These are phyloP conservation scores for Tetracladium marchalianum DNA, from an alignment of 495 filamentous ascomycete species.

Conservation along the genomic window DNA sequence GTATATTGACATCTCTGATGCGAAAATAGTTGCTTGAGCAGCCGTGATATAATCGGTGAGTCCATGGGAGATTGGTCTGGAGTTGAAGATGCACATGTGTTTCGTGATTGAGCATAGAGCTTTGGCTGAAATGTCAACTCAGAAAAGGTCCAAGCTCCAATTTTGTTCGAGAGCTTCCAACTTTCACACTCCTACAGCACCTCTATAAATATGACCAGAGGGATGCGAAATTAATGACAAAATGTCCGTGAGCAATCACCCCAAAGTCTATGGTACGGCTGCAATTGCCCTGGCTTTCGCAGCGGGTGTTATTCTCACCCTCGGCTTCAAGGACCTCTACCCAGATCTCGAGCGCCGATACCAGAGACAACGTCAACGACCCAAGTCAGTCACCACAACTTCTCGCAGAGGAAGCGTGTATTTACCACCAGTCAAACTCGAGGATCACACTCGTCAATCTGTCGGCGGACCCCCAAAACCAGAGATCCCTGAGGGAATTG, in stretches of 20 bases:
- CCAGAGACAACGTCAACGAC: slow-evolving; percentile 26
- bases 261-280: slow-evolving; percentile 43
- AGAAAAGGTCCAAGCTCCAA: slow-evolving; percentile 18
- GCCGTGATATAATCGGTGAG: slow-evolving; percentile 61
- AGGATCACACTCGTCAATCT: slow-evolving; percentile 33
- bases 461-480: slow-evolving; percentile 4
- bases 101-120: slow-evolving; percentile 4
- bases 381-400: slow-evolving; percentile 1
- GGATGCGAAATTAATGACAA: slow-evolving; percentile 8
- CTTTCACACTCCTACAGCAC: neutral
- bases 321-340: slow-evolving; percentile 67
- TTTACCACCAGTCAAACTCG: slow-evolving; percentile 33
- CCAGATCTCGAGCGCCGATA: slow-evolving; percentile 56
- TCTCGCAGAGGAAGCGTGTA: slow-evolving; percentile 12
- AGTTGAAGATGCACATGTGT: neutral
- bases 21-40: slow-evolving; percentile 76
- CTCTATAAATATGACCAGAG: too few species aligned
- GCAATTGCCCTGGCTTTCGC: slow-evolving; percentile 60
- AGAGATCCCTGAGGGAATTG: slow-evolving; percentile 54
- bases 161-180: neutral
- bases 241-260: slow-evolving; percentile 46
- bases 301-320: slow-evolving; percentile 59
- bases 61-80: slow-evolving; percentile 51
- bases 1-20: slow-evolving; percentile 58
- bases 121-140: slow-evolving; percentile 2